phyloP scores from a whole-genome alignment of 1,139 yeast genomes.

The Magnusiomyces tetraspermus region DNA sequence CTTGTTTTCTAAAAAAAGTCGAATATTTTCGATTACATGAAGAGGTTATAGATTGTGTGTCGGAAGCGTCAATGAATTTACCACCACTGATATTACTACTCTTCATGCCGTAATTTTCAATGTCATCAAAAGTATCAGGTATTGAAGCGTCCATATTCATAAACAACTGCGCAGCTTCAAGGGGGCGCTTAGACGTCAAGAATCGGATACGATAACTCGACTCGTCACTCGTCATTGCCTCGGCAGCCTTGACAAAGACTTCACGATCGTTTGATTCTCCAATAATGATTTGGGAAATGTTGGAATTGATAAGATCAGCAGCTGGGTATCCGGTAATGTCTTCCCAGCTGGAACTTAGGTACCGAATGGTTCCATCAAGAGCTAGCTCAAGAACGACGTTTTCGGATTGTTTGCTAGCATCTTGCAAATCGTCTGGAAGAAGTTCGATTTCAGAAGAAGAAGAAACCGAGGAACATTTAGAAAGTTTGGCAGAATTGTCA shows the following conservation, averaged over 20 bases:
- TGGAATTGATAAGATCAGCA: conserved; percentile 45
- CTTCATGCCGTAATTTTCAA: background rate
- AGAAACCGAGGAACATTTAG: conserved; percentile 3
- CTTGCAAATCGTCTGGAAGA: conserved; percentile 24
- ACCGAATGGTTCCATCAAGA: conserved; percentile 65
- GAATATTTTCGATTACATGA: background rate
- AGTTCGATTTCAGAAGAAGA: conserved; percentile 1
- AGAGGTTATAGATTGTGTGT: background rate
- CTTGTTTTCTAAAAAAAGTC: background rate
- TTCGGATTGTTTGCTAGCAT: conserved; percentile 59
- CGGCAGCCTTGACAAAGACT: conserved; percentile 63
- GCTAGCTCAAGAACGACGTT: conserved; percentile 83
- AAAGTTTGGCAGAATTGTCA: too few species aligned
- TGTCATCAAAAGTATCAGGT: background rate
- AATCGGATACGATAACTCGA: conserved; percentile 71
- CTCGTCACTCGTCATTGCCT: conserved; percentile 66
- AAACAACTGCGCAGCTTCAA: background rate
- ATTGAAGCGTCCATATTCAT: background rate
- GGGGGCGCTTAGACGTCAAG: conserved; percentile 22
- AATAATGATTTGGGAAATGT: conserved; percentile 54
- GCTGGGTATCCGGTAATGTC: conserved; percentile 42
- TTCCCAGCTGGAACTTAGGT: conserved; percentile 71
- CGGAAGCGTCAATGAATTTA: too few species aligned
- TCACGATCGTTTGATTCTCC: conserved; percentile 59
- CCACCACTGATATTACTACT: background rate